Evolutionary conservation across 169 alveolate genomes (phyloP), one percentile per base, ranked within the genome.

Genomic region (Plasmodium falciparum): DNA sequence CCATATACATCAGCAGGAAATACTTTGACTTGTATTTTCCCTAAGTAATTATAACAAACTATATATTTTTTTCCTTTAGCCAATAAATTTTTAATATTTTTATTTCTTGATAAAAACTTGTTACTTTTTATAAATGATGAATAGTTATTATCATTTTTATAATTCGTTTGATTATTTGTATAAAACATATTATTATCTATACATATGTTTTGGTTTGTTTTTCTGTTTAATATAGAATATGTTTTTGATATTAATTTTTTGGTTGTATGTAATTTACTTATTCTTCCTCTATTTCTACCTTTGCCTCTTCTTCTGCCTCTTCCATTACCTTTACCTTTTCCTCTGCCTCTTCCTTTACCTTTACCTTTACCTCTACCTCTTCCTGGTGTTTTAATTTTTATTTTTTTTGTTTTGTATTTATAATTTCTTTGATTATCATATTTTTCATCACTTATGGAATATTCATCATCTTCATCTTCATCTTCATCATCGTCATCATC

Each of bases 1-100:
- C 89, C 89, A 63, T 75, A 75, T 63, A 75, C 65, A 63, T 75
- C 89, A 12, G 76, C 89, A 63, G 58, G 47, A 70, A 75, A 75
- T 26, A 75, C 89, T 54, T 75, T 75, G 17, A 75, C 89, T 58
- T 75, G 89, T 33, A 75, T 47, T 65, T 75, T 75, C 17, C 76
- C 89, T 74, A 75, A 13, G 50, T 56, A 75, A 56, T 75, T 75
- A 61, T 75, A 75, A 58, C 89, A 75, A 2, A 75, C 3, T 45
- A 75, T 75, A 50, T 75, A 75, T 26, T 75, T 75, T n/a, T 58
- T 75, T 17, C 76, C 89, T 63, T 75, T 75, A 52, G 58, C 65
- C n/a, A 75, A 62, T 75, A 75, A 49, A 56, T 49, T 75, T 54
- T 43, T 63, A 47, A 75, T 61, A 29, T 63, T 75, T 75, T 75